Evolutionary conservation across 1,139 yeast genomes (phyloP).

Genomic region (Wickerhamiella pararugosa): DNA sequence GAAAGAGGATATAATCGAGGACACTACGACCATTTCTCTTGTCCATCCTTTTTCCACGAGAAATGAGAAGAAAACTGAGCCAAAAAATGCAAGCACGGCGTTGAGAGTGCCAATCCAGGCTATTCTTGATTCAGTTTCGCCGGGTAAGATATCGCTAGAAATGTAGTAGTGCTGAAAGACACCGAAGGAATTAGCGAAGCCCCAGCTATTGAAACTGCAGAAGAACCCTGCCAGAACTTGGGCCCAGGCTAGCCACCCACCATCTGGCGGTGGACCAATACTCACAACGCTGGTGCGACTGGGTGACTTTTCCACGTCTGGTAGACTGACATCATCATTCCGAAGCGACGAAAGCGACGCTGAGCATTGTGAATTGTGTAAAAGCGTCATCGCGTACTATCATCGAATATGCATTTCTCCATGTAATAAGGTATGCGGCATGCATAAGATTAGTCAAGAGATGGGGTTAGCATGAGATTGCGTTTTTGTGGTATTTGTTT

Average conservation of each 20-base stretch:
- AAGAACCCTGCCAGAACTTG: constrained; percentile 27
- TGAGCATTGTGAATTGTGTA: too few relatives aligned
- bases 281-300: neutral
- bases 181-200: constrained; percentile 45
- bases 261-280: constrained; percentile 19
- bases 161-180: constrained; percentile 35
- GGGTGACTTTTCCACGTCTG: too few relatives aligned
- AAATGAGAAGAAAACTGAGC: constrained; percentile 43
- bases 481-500: too few relatives aligned
- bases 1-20: constrained; percentile 28
- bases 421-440: too few relatives aligned
- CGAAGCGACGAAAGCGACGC: too few relatives aligned
- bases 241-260: constrained; percentile 22
- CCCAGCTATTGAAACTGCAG: constrained; percentile 42
- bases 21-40: constrained; percentile 6
- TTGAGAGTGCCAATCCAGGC: constrained; percentile 53
- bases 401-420: too few relatives aligned
- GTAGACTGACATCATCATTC: too few relatives aligned
- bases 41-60: constrained; percentile 33
- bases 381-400: too few relatives aligned
- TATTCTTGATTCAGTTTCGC: constrained; percentile 30
- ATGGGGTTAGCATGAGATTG: too few relatives aligned
- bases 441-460: too few relatives aligned
- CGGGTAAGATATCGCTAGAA: constrained; percentile 3
- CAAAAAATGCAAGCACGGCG: constrained; percentile 37